phyloP scores from a whole-genome alignment of 1,284 basidiomycete genomes.

The Boletus calvinii region DNA sequence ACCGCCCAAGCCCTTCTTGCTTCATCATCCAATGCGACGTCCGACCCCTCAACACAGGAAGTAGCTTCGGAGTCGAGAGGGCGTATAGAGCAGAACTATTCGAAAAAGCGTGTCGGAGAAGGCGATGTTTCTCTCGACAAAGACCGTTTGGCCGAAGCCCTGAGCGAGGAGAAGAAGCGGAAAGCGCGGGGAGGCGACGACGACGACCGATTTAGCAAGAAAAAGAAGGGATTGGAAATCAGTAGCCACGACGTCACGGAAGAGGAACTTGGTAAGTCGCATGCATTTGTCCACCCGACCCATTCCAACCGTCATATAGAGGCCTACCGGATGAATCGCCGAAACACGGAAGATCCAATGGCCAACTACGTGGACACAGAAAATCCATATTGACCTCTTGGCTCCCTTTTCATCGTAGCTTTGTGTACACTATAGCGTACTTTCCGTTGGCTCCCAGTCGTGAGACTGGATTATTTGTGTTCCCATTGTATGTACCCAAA shows the following conservation, averaged over 20 bases:
- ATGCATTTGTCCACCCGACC: constrained; percentile 1
- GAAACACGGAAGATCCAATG: constrained; percentile 83
- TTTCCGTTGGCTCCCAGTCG: neutral
- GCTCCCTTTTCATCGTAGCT: constrained; percentile 10
- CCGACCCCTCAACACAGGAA: constrained; percentile 27
- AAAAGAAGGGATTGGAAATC: constrained; percentile 48
- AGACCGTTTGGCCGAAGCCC: constrained; percentile 62
- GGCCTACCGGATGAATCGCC: constrained; percentile 76
- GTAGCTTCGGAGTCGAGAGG: constrained; percentile 38
- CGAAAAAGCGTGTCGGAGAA: constrained; percentile 72
- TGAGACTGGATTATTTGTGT: constrained; percentile 36
- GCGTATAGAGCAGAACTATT: constrained; percentile 59
- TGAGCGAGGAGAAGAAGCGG: constrained; percentile 81
- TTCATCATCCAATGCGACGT: constrained; percentile 32
- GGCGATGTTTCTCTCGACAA: constrained; percentile 73
- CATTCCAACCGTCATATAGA: constrained; percentile 45
- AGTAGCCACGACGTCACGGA: constrained; percentile 80
- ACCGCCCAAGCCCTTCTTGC: constrained; percentile 67
- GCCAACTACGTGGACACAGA: constrained; percentile 74
- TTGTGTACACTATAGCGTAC: constrained; percentile 29
- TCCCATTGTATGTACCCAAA: constrained; percentile 29
- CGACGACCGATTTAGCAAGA: constrained; percentile 59
- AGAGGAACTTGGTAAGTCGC: constrained; percentile 80
- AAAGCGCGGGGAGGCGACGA: constrained; percentile 59
- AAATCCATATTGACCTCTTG: constrained; percentile 31